Base-by-base conservation (phyloP, 352 stramenopile genomes). In the Globisporangium orthogonon region DNA sequence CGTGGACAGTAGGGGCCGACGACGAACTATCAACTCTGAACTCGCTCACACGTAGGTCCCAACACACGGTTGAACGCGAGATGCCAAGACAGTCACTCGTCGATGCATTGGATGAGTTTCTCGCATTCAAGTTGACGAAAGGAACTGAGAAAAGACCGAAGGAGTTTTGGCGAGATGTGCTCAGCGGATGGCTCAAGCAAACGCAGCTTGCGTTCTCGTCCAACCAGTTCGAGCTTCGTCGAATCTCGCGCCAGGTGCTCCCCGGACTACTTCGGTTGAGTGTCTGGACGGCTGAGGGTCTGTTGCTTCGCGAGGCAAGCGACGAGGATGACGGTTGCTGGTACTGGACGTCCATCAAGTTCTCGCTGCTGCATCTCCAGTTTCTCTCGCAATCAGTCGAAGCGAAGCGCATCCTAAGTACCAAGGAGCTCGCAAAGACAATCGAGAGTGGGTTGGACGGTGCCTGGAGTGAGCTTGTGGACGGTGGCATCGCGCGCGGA, bases 191-290 rank as follows among this genome's bases (percentile, higher is more conserved):
- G 54, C 51, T 85, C 11, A 9, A 35, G 10, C 73, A 88, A 31
- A 78, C 67, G 1, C 67, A 68, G 41, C 50, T 54, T 11, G 74
- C 65, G 0, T 86, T 89, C 33, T 45, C 63, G 2, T 87, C 78
- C 0, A 67, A 63, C 4, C 81, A 89, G 52, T 91, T 87, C 61
- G 74, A 91, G 49, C 70, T 91, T 31, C 73, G 73, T 9, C 66
- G 82, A 15, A 89, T 91, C 41, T 76, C 76, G 14, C 66, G 63
- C 1, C 82, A 91, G 49, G 52, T 81, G 29, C 65, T 89, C 7
- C 77, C 78, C 6, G 69, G 75, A 0, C 56, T 91, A 1, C 63
- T 88, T 54, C 64, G 75, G 2, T 47, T 91, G n/a, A 52, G 60
- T 10, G 41, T 86, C 7, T 89, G 82, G 82, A 71, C 71, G 7